Percentiles rank a stretch among this genome's conserved stretches.
These are phyloP conservation scores for Hymenoscyphus repandus DNA, from an alignment of 2,329 filamentous ascomycete species.

Conservation along the genomic window DNA sequence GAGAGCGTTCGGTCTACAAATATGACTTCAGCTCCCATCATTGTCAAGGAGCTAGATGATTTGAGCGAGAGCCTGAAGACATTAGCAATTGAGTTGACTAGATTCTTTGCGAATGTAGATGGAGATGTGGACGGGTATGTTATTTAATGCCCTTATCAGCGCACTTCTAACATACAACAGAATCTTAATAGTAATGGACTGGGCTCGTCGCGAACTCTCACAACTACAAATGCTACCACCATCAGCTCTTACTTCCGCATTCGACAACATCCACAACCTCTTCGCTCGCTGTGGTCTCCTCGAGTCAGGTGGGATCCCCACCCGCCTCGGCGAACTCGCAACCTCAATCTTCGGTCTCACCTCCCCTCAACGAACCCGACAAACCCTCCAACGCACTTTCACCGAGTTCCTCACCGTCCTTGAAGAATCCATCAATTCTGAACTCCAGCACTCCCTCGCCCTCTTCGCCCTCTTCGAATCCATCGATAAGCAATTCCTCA, in stretches of 20 bases:
- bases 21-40: constrained; percentile 83
- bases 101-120: constrained; percentile 90
- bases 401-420: constrained; percentile 81
- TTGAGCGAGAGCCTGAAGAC: constrained; percentile 81
- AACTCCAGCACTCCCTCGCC: constrained; percentile 72
- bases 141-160: constrained; percentile 1
- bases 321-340: constrained; percentile 61
- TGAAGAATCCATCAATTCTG: constrained; percentile 82
- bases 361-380: constrained; percentile 71
- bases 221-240: constrained; percentile 59
- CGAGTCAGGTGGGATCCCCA: constrained; percentile 55
- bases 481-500: constrained; percentile 86
- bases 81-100: constrained; percentile 77
- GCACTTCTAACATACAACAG: constrained; percentile 36
- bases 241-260: constrained; percentile 62
- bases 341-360: constrained; percentile 75
- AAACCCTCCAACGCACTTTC: constrained; percentile 80
- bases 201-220: constrained; percentile 80
- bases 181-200: constrained; percentile 93
- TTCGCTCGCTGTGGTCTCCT: constrained; percentile 61
- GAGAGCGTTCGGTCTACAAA: constrained; percentile 86
- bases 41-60: constrained; percentile 79
- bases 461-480: constrained; percentile 88
- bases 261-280: constrained; percentile 78
- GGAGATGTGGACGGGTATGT: constrained; percentile 79